phyloP scores from a whole-genome alignment of 768 basidiomycete species.

The Asterophora lycoperdoides region DNA sequence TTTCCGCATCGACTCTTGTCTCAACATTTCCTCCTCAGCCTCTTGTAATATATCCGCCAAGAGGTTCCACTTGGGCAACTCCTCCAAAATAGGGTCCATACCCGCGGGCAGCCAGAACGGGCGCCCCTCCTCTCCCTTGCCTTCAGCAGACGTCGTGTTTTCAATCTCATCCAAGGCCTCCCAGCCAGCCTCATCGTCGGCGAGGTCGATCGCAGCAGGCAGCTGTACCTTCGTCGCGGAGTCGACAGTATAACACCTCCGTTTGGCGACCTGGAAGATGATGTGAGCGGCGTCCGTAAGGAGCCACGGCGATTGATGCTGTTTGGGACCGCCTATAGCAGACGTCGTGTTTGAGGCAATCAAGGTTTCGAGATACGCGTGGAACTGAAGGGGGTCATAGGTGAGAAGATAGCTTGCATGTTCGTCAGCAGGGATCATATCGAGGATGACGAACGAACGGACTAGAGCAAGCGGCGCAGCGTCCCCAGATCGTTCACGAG shows the following conservation, averaged over 20 bases:
- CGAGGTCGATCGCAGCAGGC: slow-evolving; percentile 35
- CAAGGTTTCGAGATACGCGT: slow-evolving; percentile 87
- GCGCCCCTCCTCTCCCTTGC: slow-evolving; percentile 24
- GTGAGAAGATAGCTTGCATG: slow-evolving; percentile 70
- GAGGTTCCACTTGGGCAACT: slow-evolving; percentile 90
- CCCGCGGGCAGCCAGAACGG: slow-evolving; percentile 69
- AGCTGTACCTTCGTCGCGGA: slow-evolving; percentile 19
- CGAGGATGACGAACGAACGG: slow-evolving; percentile 22
- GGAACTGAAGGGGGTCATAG: slow-evolving; percentile 88
- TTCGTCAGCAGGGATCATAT: background rate
- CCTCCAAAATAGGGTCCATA: slow-evolving; percentile 86
- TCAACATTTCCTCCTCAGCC: slow-evolving; percentile 80
- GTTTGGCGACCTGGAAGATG: slow-evolving; percentile 77
- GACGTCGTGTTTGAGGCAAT: slow-evolving; percentile 52
- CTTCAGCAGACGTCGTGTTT: slow-evolving; percentile 17
- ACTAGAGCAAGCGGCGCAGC: slow-evolving; percentile 79
- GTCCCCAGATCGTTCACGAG: slow-evolving; percentile 86
- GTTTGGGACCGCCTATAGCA: slow-evolving; percentile 47
- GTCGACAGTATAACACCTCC: slow-evolving; percentile 67
- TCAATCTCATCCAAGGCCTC: slow-evolving; percentile 63
- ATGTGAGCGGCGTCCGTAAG: slow-evolving; percentile 87
- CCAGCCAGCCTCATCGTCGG: slow-evolving; percentile 74
- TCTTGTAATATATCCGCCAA: slow-evolving; percentile 84
- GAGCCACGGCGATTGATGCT: slow-evolving; percentile 84
- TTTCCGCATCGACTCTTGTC: slow-evolving; percentile 43